phyloP scores from a whole-genome alignment of 2,329 filamentous ascomycete genomes.

The Graphiopsis chlorocephala region DNA sequence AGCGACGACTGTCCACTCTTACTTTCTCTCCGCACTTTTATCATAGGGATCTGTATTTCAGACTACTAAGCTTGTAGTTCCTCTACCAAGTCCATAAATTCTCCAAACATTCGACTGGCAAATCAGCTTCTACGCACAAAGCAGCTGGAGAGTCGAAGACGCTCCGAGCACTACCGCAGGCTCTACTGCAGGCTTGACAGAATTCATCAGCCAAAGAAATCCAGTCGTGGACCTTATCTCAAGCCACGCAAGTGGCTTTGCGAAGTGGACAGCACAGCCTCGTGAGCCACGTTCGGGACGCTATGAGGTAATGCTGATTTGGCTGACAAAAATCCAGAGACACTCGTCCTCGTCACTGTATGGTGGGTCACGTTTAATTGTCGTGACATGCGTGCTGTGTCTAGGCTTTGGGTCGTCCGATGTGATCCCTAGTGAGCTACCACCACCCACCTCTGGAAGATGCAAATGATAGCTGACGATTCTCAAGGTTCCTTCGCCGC shows the following conservation, averaged over 20 bases:
- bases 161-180: constrained; percentile 4
- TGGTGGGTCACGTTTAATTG: constrained; percentile 13
- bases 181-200: not conserved
- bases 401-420: constrained; percentile 9
- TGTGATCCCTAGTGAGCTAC: not conserved
- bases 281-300: not conserved
- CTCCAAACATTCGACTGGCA: not conserved
- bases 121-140: not conserved
- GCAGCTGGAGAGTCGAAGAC: not conserved
- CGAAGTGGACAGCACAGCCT: constrained; percentile 9
- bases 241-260: not conserved
- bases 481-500: constrained; percentile 15
- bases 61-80: not conserved
- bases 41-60: not conserved
- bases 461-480: not conserved
- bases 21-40: not conserved
- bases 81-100: not conserved
- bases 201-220: constrained; percentile 8
- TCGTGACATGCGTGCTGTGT: constrained; percentile 8
- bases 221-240: not conserved
- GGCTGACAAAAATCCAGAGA: not conserved
- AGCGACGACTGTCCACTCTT: not conserved
- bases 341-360: constrained; percentile 10
- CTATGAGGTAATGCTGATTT: not conserved
- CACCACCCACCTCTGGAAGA: not conserved